Evolutionary conservation across 2,329 filamentous ascomycete genomes (phyloP), one percentile per base, ranked within the genome.

Genomic region (Colletotrichum gloeosporioides): DNA sequence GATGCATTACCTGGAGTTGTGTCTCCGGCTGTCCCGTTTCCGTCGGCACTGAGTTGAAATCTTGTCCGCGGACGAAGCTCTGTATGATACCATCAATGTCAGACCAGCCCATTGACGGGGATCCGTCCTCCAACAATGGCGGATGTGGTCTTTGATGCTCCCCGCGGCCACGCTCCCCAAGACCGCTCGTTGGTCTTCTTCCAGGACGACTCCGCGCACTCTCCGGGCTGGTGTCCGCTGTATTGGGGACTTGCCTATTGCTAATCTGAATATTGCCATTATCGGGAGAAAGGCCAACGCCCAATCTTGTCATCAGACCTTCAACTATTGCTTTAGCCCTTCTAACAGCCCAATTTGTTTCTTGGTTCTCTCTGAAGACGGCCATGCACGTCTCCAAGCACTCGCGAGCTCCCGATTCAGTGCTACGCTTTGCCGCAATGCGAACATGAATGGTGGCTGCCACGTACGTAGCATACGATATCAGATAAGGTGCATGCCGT

Each of bases 401-500:
- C 4, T 80, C 76, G 73, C 87, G 84, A 0, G 87, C 85, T 6
- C 85, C 83, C 1, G 86, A 88, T 0, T 82, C 82, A 0, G 80
- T 80, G 9, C 84, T 83, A 10, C 86, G 83, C 59, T 87, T 87
- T 4, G 89, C 87, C 0, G 89, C 88, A 8, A 89, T 87, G 4
- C 89, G 88, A 1, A 86, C 87, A 67, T 89, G 86, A 22, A 91
- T 90, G 0, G 89, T 91, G 0, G 88, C 89, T 6, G 86, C 86
- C 1, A 90, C 88, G 73, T 91, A 92, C 0, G 88, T 90, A 0
- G 90, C 88, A 79, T 92, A 92, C 0, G 88, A 89, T 22, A 91
- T 86, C 2, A 91, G 81, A 71, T 91, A 91, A 0, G 90, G 90
- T 0, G 89, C 88, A 13, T 85, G 81, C 13, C 83, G 81, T 3